Conservation (phyloP, 169 alveolate genomes). For the Toxoplasma gondii region DNA sequence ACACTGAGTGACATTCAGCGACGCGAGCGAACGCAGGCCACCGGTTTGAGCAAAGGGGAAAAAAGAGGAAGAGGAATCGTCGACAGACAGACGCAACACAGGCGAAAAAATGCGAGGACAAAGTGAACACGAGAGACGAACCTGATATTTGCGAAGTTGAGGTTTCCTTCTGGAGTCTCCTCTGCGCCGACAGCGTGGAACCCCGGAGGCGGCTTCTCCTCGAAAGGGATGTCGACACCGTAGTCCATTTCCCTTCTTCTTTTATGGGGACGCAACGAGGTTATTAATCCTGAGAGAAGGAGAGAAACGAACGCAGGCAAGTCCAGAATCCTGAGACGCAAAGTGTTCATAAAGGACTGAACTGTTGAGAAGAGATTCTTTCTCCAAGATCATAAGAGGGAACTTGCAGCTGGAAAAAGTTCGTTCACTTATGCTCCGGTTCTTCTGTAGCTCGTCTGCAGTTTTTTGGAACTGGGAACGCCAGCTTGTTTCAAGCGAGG, state of each 20-base stretch:
- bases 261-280: constrained; percentile 81
- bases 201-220: constrained; percentile 76
- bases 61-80: no score
- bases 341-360: not conserved
- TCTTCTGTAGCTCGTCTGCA: no score
- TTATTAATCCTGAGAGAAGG: not conserved
- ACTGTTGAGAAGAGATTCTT: not conserved
- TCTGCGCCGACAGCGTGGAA: constrained; percentile 89
- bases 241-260: constrained; percentile 92
- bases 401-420: no score
- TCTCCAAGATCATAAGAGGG: no score
- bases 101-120: not conserved
- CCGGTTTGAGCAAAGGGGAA: no score
- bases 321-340: not conserved
- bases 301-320: no score
- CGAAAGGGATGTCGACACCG: constrained; percentile 75
- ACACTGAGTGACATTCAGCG: no score
- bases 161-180: constrained; percentile 83
- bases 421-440: no score
- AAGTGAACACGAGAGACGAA: constrained; percentile 1
- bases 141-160: constrained; percentile 72
- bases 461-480: no score
- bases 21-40: no score
- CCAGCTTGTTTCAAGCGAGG: no score
- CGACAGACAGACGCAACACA: not conserved